Percentiles rank a stretch among this genome's conserved stretches.
These are phyloP conservation scores for Blastomyces parvus DNA, from an alignment of 2,329 filamentous ascomycete species.

Conservation along the genomic window DNA sequence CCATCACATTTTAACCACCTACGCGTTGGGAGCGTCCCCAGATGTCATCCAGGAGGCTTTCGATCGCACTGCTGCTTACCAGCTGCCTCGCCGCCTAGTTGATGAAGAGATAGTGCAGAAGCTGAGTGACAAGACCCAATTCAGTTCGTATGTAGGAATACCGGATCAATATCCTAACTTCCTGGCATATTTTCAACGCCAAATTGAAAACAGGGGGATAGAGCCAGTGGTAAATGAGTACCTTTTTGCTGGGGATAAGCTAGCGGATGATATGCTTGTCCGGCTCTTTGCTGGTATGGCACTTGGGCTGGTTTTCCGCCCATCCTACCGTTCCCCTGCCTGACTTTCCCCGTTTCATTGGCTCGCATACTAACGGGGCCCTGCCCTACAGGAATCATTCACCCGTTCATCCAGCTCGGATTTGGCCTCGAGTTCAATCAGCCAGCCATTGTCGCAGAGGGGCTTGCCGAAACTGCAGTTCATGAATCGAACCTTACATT, in stretches of 20 bases:
- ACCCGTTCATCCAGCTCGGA: conserved; percentile 76
- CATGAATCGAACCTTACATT: conserved; percentile 51
- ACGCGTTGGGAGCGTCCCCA: conserved; percentile 59
- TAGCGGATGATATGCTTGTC: conserved; percentile 58
- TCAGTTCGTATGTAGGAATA: conserved; percentile 53
- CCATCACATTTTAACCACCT: conserved; percentile 68
- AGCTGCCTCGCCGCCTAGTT: conserved; percentile 44
- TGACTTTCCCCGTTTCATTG: not conserved
- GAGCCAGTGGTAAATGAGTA: conserved; percentile 54
- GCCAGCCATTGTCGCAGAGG: conserved; percentile 71
- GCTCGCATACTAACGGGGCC: not conserved
- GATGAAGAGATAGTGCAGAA: conserved; percentile 45
- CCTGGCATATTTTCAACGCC: conserved; percentile 62
- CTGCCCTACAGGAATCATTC: conserved; percentile 50
- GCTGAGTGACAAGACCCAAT: conserved; percentile 48
- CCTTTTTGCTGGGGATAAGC: conserved; percentile 56
- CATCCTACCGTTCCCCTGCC: conserved; percentile 5
- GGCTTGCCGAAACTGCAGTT: conserved; percentile 64
- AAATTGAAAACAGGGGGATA: conserved; percentile 59
- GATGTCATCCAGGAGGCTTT: conserved; percentile 55
- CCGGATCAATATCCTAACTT: conserved; percentile 62
- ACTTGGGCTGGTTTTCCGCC: not conserved
- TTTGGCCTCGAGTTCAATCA: conserved; percentile 77
- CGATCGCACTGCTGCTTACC: conserved; percentile 56
- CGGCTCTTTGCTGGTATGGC: conserved; percentile 55